Conservation (phyloP, 257 asterid genomes). For the Forsythia viridissima region DNA sequence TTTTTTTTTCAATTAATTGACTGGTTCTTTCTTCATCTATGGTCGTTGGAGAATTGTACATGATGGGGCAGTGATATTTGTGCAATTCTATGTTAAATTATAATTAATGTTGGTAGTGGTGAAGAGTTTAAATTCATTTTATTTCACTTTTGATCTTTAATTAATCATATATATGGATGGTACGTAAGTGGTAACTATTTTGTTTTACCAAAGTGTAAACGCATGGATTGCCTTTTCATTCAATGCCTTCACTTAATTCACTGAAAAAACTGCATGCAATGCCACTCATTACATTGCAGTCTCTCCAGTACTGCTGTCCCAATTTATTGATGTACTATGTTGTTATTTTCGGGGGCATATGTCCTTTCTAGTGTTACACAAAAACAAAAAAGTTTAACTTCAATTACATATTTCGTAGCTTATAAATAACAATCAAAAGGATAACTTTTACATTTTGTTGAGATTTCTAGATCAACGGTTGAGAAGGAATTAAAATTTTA, state of each 20-base stretch:
- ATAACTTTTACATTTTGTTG: too few species aligned
- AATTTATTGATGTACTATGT: not conserved
- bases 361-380: not conserved
- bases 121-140: too few species aligned
- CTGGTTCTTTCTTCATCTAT: slow-evolving; percentile 4
- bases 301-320: not conserved
- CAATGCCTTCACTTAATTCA: not conserved
- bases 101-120: too few species aligned
- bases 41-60: slow-evolving; percentile 27
- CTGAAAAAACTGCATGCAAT: not conserved
- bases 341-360: not conserved
- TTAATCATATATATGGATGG: too few species aligned
- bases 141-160: too few species aligned
- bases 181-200: not conserved
- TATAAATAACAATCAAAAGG: too few species aligned
- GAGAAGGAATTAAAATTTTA: too few species aligned
- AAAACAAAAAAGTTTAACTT: too few species aligned
- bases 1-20: not conserved
- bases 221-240: not conserved
- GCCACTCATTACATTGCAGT: not conserved
- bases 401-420: not conserved
- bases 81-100: slow-evolving; percentile 22
- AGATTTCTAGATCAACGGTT: too few species aligned
- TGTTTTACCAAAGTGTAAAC: not conserved
- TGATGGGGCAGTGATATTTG: slow-evolving; percentile 34